Evolutionary conservation across 495 filamentous ascomycete genomes (phyloP).

Genomic region (Schizothecium vesticola): DNA sequence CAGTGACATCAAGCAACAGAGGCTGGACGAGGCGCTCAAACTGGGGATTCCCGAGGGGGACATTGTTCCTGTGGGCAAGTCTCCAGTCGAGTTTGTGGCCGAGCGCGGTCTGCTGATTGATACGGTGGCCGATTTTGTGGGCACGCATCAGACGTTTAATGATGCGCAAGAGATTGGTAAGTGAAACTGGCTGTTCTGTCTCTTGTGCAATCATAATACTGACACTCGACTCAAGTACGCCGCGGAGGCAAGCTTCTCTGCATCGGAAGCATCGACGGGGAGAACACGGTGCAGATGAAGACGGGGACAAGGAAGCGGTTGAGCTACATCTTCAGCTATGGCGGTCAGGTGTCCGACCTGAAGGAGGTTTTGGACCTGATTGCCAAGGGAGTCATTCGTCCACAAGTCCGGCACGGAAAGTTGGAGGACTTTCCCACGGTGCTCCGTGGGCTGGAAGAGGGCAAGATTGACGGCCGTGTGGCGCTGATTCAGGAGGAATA

Average conservation of each 20-base stretch:
- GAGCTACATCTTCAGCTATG: slow-evolving; percentile 17
- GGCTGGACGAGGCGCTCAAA: slow-evolving; percentile 14
- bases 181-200: background rate
- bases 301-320: slow-evolving; percentile 15
- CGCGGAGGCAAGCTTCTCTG: slow-evolving; percentile 33
- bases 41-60: slow-evolving; percentile 11
- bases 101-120: slow-evolving; percentile 12
- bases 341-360: slow-evolving; percentile 12
- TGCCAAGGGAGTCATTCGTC: slow-evolving; percentile 18
- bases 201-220: background rate
- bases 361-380: slow-evolving; percentile 14
- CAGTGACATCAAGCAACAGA: slow-evolving; percentile 8
- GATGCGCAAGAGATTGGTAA: slow-evolving; percentile 15
- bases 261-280: slow-evolving; percentile 31
- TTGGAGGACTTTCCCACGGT: slow-evolving; percentile 19
- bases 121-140: slow-evolving; percentile 10
- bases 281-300: slow-evolving; percentile 24
- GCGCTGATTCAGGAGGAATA: slow-evolving; percentile 15
- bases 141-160: slow-evolving; percentile 13
- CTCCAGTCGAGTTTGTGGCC: slow-evolving; percentile 8
- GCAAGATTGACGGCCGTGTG: slow-evolving; percentile 16
- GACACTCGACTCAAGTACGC: background rate
- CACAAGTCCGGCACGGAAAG: slow-evolving; percentile 15
- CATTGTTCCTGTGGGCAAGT: slow-evolving; percentile 10
- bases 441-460: slow-evolving; percentile 9